Evolutionary conservation across 2,329 filamentous ascomycete genomes (phyloP), one percentile per base, ranked within the genome.

Genomic region (Xylariaceae sp.): DNA sequence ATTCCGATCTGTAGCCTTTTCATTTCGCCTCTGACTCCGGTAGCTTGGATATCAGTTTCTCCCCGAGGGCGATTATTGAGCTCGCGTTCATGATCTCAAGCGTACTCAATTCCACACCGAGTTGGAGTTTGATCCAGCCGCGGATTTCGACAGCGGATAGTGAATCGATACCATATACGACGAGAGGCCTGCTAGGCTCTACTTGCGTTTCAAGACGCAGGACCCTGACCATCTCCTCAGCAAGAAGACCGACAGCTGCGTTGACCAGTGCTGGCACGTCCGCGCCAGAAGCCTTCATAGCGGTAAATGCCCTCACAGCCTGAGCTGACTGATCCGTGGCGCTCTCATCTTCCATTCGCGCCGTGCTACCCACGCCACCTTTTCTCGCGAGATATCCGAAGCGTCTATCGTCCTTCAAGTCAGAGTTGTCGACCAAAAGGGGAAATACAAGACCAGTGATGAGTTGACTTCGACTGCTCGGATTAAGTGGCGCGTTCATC

Each of bases 31-130:
- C n/a, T n/a, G n/a, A n/a, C n/a, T n/a, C n/a, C n/a, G n/a, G n/a
- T n/a, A n/a, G n/a, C n/a, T n/a, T n/a, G n/a, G n/a, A n/a, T n/a
- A n/a, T n/a, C n/a, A n/a, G n/a, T n/a, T n/a, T n/a, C n/a, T n/a
- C n/a, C n/a, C n/a, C n/a, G n/a, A n/a, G n/a, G n/a, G n/a, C n/a
- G n/a, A n/a, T n/a, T n/a, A n/a, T n/a, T n/a, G n/a, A n/a, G n/a
- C n/a, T n/a, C 14, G 60, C 58, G 35, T 58, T 63, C 3, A 52
- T 55, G 20, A 65, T 62, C 6, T 65, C 61, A 3, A 64, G 36
- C 0, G 58, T 63, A 0, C 52, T 58, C 2, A 63, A 34, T 29
- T 59, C 51, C 0, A 53, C 61, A 3, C 55, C 50, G 1, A 64
- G 42, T 47, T 60, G 49, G 6, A 44, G 45, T 1, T 54, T 48